Evolutionary conservation across 768 basidiomycete species (phyloP).

Genomic region (Psilocybe azurescens): DNA sequence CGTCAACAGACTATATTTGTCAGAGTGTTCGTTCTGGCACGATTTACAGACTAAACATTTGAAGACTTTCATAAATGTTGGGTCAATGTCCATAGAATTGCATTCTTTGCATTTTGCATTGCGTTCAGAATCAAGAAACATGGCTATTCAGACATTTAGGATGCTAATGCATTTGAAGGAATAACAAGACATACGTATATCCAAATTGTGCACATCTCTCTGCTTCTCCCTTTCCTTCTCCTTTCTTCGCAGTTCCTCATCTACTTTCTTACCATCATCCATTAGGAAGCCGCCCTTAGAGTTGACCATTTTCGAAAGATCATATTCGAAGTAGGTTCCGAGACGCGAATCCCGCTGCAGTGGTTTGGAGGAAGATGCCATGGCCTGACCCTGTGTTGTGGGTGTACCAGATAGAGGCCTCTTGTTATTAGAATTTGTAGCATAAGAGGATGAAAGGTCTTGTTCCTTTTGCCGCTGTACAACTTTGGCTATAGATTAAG

Average conservation of each 20-base stretch:
- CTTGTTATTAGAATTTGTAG: slow-evolving; percentile 72
- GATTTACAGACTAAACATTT: slow-evolving; percentile 84
- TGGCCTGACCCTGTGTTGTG: slow-evolving; percentile 58
- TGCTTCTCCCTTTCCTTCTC: slow-evolving; percentile 84
- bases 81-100: slow-evolving; percentile 87
- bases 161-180: neutral
- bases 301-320: slow-evolving; percentile 95
- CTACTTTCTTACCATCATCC: slow-evolving; percentile 81
- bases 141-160: slow-evolving; percentile 53
- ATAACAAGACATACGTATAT: slow-evolving; percentile 61
- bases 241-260: slow-evolving; percentile 75
- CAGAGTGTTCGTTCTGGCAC: slow-evolving; percentile 89
- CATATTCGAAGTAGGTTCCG: slow-evolving; percentile 97
- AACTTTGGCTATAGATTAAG: slow-evolving; percentile 64
- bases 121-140: slow-evolving; percentile 70
- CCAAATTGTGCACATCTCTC: slow-evolving; percentile 73
- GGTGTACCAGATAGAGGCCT: slow-evolving; percentile 66
- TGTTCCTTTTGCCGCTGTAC: slow-evolving; percentile 72
- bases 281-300: slow-evolving; percentile 95
- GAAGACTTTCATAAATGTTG: slow-evolving; percentile 81
- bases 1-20: slow-evolving; percentile 93
- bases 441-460: slow-evolving; percentile 48
- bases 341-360: slow-evolving; percentile 78
- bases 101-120: slow-evolving; percentile 92
- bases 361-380: slow-evolving; percentile 50